These are phyloP conservation scores for Trichophyton rubrum DNA, from an alignment of 2,329 filamentous ascomycete genomes.

Conservation along the genomic window DNA sequence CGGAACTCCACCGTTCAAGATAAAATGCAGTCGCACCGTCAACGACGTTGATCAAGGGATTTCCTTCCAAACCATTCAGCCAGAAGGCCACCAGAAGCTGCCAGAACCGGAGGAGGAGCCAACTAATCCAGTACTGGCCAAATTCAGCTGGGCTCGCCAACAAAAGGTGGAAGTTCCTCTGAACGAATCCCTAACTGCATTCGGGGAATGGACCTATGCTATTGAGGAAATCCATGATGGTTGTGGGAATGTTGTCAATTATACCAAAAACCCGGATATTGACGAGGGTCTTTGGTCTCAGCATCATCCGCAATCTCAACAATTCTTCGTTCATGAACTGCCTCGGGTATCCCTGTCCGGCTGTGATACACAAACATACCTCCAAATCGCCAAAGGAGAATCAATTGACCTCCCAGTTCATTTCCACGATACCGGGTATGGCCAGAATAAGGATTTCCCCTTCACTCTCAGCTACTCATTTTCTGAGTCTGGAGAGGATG, in stretches of 20 bases:
- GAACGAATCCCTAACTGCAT: conserved; percentile 72
- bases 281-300: conserved; percentile 48
- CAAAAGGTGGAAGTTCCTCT: conserved; percentile 67
- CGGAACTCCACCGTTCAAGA: conserved; percentile 80
- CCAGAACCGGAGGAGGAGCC: conserved; percentile 55
- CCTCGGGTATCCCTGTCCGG: conserved; percentile 59
- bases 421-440: conserved; percentile 51
- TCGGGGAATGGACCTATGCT: conserved; percentile 77
- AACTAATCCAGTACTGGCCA: conserved; percentile 39
- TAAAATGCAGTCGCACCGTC: conserved; percentile 80
- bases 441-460: conserved; percentile 47
- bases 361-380: conserved; percentile 66
- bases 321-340: conserved; percentile 75
- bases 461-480: conserved; percentile 73
- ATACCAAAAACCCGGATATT: conserved; percentile 49
- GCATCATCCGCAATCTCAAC: conserved; percentile 54
- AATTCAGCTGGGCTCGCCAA: conserved; percentile 63
- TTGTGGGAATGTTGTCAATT: conserved; percentile 74
- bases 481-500: conserved; percentile 61
- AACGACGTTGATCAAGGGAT: conserved; percentile 74
- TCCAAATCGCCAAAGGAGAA: conserved; percentile 70
- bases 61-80: conserved; percentile 86
- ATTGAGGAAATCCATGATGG: conserved; percentile 88
- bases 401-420: conserved; percentile 56
- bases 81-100: conserved; percentile 65